Base-by-base conservation (phyloP, 257 asterid species). In the Nyctanthes arbortristis region DNA sequence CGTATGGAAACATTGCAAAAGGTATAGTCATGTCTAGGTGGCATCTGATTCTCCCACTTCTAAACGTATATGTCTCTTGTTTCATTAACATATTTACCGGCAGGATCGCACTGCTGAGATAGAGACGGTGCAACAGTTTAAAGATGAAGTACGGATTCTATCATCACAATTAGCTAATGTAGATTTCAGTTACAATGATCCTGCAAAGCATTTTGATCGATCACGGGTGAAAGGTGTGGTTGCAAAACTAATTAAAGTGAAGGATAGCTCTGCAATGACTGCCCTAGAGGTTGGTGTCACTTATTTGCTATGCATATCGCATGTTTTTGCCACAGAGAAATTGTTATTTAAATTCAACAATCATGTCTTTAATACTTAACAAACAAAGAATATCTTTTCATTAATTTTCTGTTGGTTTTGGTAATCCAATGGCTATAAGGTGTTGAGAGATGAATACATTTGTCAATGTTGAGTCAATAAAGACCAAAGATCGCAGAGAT, bases 151-250 rank as follows among this genome's bases (percentile, higher is more conserved):
- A 47, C 92, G 88, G 3, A 78, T 82, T 73, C 70, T 89, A 56
- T 89, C 97, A 72, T 88, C 97, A 40, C 86, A 87, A 65, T 73
- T 91, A 79, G 87, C 84, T 67, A 86, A 84, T 77, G 90, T 91
- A 40, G 93, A 88, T 45, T 91, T 94, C 81, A 75, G 73, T 71
- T 94, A 88, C 81, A 84, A 67, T 45, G 89, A 91, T 66, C 99
- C 97, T 3, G 87, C 80, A 52, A 85, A 70, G 79, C 88, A 88
- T 75, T 94, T 94, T 74, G 96, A 94, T 74, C 86, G 82, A 82
- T 83, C 97, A 61, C 85, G 80, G 77, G 99, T 94, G 78, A 94
- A 94, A 84, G 99, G 99, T 7, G 96, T 94, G 73, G 97, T 94
- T 73, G 99, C 96, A 13, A 91, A 85, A 72, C 91, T 94, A 73